A percentile compares a stretch with the other conserved stretches of the same genome.
phyloP scores from a whole-genome alignment of 257 asterid genomes.

The Ilex aquifolium region DNA sequence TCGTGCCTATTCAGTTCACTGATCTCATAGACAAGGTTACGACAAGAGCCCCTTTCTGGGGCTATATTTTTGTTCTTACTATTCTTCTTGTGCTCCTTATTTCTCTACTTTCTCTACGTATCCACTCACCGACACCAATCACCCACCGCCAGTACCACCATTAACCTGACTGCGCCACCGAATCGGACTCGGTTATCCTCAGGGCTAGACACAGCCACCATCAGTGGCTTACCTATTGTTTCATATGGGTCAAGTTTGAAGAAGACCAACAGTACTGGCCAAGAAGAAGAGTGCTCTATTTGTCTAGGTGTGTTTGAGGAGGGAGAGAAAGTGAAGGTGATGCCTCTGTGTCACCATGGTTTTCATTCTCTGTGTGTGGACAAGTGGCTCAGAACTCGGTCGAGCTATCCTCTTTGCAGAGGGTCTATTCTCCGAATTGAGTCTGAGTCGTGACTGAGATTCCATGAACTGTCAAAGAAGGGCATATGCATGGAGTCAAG shows the following conservation, averaged over 20 bases:
- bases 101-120: no score
- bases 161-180: slow-evolving; percentile 33
- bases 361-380: slow-evolving; percentile 40
- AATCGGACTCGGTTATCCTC: slow-evolving; percentile 3
- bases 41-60: no score
- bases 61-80: no score
- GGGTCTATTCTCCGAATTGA: slow-evolving; percentile 32
- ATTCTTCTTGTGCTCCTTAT: no score
- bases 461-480: no score
- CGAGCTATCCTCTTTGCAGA: slow-evolving; percentile 82
- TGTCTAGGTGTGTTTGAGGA: slow-evolving; percentile 43
- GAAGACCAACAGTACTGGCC: neutral
- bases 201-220: slow-evolving; percentile 50
- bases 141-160: slow-evolving; percentile 10
- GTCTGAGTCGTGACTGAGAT: no score
- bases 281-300: slow-evolving; percentile 55
- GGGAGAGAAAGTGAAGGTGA: slow-evolving; percentile 42
- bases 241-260: slow-evolving; percentile 16
- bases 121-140: no score
- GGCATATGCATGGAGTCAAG: no score
- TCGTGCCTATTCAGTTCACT: no score
- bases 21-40: no score
- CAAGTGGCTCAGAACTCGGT: slow-evolving; percentile 32
- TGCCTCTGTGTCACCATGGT: slow-evolving; percentile 51
- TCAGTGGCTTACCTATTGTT: slow-evolving; percentile 41